Base-by-base conservation (phyloP, 2,329 filamentous ascomycete species). In the Emydomyces testavorans region DNA sequence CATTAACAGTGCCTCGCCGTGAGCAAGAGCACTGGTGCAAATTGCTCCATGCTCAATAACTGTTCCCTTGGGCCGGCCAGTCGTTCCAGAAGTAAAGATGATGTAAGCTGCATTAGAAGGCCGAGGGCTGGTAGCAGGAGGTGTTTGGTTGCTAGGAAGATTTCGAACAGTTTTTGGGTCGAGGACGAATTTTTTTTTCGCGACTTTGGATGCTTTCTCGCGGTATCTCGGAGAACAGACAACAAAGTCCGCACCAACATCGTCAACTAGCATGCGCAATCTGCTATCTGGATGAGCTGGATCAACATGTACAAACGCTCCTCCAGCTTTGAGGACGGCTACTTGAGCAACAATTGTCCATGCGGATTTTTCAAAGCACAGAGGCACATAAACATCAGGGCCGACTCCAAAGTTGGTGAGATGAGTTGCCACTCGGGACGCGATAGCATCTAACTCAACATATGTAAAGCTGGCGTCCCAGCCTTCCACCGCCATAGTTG, bases 21-120 rank as follows among this genome's bases (percentile, higher is more conserved):
- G 74, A 0, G 71, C 69, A 2, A 71, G 56, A 39, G 77, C 72
- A 0, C 71, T 69, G 0, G 77, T 76, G 1, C 75, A 75, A 1
- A 82, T 67, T 0, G 77, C 72, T 0, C 66, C 65, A 55, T 85
- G 81, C 6, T 75, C 76, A 51, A 82, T 76, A 15, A 80, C 75
- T 10, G 80, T 75, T 1, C 78, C 79, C 49, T 78, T 78, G 0
- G 77, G 75, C 43, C 70, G 72, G 41, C 72, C 73, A 1, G 76
- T 75, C 0, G 75, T 76, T 0, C 76, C 75, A 2, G 74, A 75
- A 0, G 74, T 76, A 52, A 82, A 78, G 3, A 84, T 72, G 2
- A 79, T 69, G 56, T 80, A 83, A 0, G 79, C 79, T 16, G 62
- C 58, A 45, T 62, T 64, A 1, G 50, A 40, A 2, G 61, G 55